phyloP scores from a whole-genome alignment of 2,329 filamentous ascomycete genomes.

The Grosmannia huntii region DNA sequence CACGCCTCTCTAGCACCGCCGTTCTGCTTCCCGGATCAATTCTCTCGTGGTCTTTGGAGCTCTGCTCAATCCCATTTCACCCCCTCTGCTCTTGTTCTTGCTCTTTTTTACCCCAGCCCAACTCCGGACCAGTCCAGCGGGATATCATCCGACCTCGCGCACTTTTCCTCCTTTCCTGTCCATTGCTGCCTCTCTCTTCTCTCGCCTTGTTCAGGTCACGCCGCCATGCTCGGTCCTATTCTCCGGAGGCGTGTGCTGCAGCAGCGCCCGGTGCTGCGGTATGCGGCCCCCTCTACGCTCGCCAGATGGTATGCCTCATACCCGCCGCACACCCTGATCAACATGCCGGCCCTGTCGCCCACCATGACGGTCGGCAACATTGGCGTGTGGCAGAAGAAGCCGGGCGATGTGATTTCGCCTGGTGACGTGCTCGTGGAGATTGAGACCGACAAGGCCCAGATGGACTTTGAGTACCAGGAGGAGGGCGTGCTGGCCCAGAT shows the following conservation, averaged over 20 bases:
- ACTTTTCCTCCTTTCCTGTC: background rate
- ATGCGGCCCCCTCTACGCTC: constrained; percentile 38
- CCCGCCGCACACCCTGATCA: constrained; percentile 88
- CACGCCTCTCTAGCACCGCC: background rate
- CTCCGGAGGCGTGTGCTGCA: constrained; percentile 50
- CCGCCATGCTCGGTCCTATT: constrained; percentile 49
- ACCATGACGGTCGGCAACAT: constrained; percentile 98
- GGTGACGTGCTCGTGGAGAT: constrained; percentile 92
- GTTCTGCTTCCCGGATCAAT: too few relatives aligned
- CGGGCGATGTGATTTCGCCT: constrained; percentile 72
- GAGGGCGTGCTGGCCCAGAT: constrained; percentile 82
- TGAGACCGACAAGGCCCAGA: constrained; percentile 87
- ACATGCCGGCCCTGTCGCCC: constrained; percentile 94
- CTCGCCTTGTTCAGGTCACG: background rate
- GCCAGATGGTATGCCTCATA: constrained; percentile 67
- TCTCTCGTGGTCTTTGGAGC: background rate
- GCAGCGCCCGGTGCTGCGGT: constrained; percentile 35
- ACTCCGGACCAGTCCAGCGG: too few relatives aligned
- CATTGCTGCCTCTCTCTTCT: background rate
- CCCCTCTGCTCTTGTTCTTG: too few relatives aligned
- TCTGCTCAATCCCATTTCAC: too few relatives aligned
- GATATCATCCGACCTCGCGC: background rate
- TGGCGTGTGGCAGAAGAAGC: constrained; percentile 95
- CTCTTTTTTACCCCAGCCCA: too few relatives aligned
- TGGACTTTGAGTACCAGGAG: constrained; percentile 90